phyloP scores from a whole-genome alignment of 176 grass and related monocot species.

The Avena eriantha region DNA sequence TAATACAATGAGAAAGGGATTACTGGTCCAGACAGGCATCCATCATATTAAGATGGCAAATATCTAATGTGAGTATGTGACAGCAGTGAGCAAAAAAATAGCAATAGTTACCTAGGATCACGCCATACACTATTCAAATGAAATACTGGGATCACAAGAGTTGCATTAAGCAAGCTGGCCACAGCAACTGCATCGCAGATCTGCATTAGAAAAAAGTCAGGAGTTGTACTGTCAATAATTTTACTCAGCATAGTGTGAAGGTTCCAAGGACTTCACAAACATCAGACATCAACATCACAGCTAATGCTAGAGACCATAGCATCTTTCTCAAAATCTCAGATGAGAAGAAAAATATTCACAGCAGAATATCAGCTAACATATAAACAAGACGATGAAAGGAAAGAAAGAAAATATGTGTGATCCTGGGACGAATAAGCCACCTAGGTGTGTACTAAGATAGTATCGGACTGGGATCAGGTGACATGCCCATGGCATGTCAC shows the following conservation, averaged over 20 bases:
- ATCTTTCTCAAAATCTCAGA: not conserved
- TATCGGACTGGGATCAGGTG: too few species aligned
- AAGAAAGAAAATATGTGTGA: not conserved
- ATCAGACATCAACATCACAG: constrained; percentile 19
- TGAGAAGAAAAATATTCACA: constrained; percentile 35
- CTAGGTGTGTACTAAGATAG: not conserved
- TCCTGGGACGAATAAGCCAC: not conserved
- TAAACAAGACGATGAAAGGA: not conserved
- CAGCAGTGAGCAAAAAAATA: constrained; percentile 11
- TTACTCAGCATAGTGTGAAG: constrained; percentile 36
- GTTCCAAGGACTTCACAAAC: constrained; percentile 39
- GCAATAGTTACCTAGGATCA: constrained; percentile 69
- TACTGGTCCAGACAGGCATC: constrained; percentile 1
- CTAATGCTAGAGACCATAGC: constrained; percentile 5
- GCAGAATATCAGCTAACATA: not conserved
- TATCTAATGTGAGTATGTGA: not conserved
- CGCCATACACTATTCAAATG: constrained; percentile 97
- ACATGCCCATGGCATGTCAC: too few species aligned
- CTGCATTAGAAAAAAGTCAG: constrained; percentile 50
- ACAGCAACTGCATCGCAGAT: constrained; percentile 97
- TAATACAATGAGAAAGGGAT: not conserved
- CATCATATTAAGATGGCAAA: constrained; percentile 17
- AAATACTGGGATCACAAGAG: constrained; percentile 91
- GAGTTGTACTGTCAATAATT: constrained; percentile 34
- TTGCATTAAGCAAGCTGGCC: constrained; percentile 88